phyloP scores from a whole-genome alignment of 345 rosid genomes.

The Diplotaxis tenuifolia region DNA sequence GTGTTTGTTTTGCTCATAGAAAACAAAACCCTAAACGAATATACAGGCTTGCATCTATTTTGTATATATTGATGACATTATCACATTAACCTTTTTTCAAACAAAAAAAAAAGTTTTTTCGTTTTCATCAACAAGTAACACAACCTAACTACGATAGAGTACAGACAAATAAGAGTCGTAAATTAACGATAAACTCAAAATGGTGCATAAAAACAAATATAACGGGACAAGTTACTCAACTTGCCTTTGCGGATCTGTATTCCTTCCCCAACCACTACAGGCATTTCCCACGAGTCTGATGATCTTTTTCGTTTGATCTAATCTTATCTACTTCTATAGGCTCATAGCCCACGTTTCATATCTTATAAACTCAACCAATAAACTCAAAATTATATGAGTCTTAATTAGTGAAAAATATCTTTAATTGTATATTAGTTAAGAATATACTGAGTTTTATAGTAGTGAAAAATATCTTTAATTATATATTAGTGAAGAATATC shows the following conservation, averaged over 20 bases:
- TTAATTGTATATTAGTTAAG: not conserved
- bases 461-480: not conserved
- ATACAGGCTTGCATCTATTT: not conserved
- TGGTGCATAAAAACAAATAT: conserved; percentile 16
- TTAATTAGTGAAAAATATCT: conserved; percentile 11
- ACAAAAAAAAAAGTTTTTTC: too few relatives aligned
- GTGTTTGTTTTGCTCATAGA: not conserved
- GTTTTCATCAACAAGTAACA: not conserved
- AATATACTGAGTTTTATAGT: not conserved
- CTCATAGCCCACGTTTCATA: conserved; percentile 18
- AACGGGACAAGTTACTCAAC: conserved; percentile 21
- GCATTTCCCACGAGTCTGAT: conserved; percentile 35
- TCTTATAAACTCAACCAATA: not conserved
- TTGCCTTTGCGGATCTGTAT: conserved; percentile 24
- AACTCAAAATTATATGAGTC: not conserved
- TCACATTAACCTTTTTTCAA: too few relatives aligned
- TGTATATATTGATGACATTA: not conserved
- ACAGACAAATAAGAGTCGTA: not conserved
- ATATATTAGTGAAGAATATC: too few relatives aligned
- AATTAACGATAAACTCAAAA: not conserved
- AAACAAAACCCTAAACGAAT: not conserved
- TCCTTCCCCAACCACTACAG: conserved; percentile 32
- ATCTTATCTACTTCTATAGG: conserved; percentile 17
- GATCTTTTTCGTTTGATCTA: conserved; percentile 11
- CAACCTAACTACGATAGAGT: not conserved